Evolutionary conservation across 1,139 yeast species (phyloP).

Genomic region (Keqinozyma sinolaborantium): DNA sequence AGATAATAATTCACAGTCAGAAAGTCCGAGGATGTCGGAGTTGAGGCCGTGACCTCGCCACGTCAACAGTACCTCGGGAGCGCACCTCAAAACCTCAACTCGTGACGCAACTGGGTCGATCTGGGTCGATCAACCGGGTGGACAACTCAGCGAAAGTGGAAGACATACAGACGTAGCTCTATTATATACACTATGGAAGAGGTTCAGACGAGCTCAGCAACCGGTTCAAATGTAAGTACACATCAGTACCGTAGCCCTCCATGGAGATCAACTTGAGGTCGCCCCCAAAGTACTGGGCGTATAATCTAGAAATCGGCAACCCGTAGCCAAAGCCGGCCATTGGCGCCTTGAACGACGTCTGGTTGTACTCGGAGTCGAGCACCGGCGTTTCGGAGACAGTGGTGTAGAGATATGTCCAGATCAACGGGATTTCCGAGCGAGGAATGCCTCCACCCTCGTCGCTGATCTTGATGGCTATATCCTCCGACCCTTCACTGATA

Average conservation of each 20-base stretch:
- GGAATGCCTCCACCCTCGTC: conserved; percentile 97
- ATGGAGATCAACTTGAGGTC: conserved; percentile 81
- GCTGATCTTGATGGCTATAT: conserved; percentile 86
- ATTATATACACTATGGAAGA: conserved; percentile 23
- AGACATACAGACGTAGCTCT: too few relatives aligned
- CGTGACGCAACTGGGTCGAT: too few relatives aligned
- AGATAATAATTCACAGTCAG: too few relatives aligned
- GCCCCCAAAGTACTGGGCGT: conserved; percentile 90
- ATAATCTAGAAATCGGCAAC: conserved; percentile 77
- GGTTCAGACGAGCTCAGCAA: conserved; percentile 47
- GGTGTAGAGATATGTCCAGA: conserved; percentile 90
- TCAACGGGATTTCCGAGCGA: conserved; percentile 75
- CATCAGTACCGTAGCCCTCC: conserved; percentile 97
- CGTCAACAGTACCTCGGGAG: too few relatives aligned
- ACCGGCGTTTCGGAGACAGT: conserved; percentile 76
- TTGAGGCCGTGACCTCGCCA: too few relatives aligned
- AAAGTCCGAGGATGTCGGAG: too few relatives aligned
- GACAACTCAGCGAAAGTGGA: too few relatives aligned
- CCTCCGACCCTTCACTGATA: conserved; percentile 89
- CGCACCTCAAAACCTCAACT: too few relatives aligned
- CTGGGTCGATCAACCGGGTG: too few relatives aligned
- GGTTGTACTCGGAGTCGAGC: conserved; percentile 54
- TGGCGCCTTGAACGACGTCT: conserved; percentile 74
- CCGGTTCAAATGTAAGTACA: conserved; percentile 74
- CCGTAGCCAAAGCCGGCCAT: conserved; percentile 97